Evolutionary conservation across 176 grass and related monocot species (phyloP).

Genomic region (Carex littledalei): DNA sequence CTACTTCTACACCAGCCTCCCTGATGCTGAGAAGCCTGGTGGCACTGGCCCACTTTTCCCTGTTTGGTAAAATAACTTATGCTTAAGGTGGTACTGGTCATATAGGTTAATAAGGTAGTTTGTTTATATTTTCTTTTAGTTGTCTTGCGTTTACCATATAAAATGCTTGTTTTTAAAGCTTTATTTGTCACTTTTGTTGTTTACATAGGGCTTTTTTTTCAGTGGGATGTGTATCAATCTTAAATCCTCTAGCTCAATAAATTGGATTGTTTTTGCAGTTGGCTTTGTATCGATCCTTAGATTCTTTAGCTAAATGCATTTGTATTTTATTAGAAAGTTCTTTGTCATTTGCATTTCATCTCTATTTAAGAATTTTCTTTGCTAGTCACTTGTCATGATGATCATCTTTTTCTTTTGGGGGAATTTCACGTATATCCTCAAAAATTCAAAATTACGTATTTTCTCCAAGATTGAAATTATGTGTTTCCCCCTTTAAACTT

Average conservation of each 20-base stretch:
- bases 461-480: too few relatives aligned
- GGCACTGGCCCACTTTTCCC: constrained; percentile 80
- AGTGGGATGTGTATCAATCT: background rate
- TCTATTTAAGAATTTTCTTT: too few relatives aligned
- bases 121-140: background rate
- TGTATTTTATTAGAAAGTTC: background rate
- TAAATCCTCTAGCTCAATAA: too few relatives aligned
- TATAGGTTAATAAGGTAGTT: background rate
- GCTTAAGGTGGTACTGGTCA: background rate
- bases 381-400: too few relatives aligned
- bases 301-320: background rate
- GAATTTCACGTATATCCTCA: too few relatives aligned
- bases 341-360: background rate
- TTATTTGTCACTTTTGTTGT: background rate
- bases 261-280: background rate
- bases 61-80: constrained; percentile 41
- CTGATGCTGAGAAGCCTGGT: constrained; percentile 53
- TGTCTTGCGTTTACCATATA: background rate
- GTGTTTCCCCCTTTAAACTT: too few relatives aligned
- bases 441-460: too few relatives aligned
- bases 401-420: too few relatives aligned
- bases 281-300: background rate
- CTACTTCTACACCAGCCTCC: constrained; percentile 61
- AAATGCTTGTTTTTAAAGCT: background rate
- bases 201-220: background rate